Base-by-base conservation (phyloP, 2,329 filamentous ascomycete genomes). In the Xylaria arbuscula region DNA sequence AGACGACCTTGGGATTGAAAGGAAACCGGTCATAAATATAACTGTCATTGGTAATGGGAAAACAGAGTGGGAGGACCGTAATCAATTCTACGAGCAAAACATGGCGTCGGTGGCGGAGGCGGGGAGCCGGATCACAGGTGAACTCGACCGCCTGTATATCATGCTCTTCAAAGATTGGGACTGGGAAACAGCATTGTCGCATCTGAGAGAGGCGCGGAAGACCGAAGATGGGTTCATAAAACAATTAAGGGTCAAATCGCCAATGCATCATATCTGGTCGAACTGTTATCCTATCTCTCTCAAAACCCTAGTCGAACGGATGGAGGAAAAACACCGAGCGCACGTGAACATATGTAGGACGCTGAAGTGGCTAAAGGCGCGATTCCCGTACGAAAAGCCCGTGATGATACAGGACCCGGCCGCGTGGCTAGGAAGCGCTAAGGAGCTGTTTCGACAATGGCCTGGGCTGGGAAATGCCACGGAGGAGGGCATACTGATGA, bases 401-500 rank as follows among this genome's bases (percentile, higher is more conserved):
- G 47, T 6, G 36, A 36, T 24, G 1, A 24, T 15, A 17, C 32
- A 42, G 17, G 56, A 70, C n/a, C 38, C 53, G 8, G 9, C n/a
- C 9, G 47, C 28, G n/a, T 71, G 70, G 71, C 28, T 64, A 7
- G 38, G 40, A 34, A 24, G 15, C 13, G 55, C 66, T 11, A 47
- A 32, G 34, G 62, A 69, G 24, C 36, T 75, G 32, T n/a, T 75
- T 22, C 17, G 24, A 19, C 32, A 40, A 5, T 74, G 72, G 70
- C 61, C 28, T 1, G 32, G 28, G 24, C 22, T 70, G 5, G 13
- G 70, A n/a, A 10, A 70, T 34, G 69, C 66, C 15, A 51, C 66
- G 10, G 64, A 74, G 38, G 63, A 73, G 62, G 71, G 70, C 40
- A 34, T 71, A 28, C 36, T 75, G 17, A 58, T 70, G 15, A 15